Evolutionary conservation across 2,329 filamentous ascomycete species (phyloP).

Genomic region (Colletotrichum lini): DNA sequence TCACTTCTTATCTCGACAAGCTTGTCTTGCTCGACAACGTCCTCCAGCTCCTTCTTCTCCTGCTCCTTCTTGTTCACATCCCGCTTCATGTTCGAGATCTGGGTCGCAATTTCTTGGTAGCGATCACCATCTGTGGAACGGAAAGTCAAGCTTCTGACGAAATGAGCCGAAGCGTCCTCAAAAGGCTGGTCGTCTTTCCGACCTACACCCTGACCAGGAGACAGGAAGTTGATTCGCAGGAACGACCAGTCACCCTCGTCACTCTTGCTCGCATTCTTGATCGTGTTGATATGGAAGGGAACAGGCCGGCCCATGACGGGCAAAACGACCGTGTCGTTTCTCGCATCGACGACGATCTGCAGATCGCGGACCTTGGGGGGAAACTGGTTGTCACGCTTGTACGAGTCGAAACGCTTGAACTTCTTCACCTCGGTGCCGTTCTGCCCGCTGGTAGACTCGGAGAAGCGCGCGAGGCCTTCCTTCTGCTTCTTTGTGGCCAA

Average conservation of each 20-base stretch:
- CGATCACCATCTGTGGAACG: constrained; percentile 90
- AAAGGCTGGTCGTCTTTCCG: constrained; percentile 98
- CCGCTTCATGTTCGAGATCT: constrained; percentile 97
- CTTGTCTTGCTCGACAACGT: constrained; percentile 99
- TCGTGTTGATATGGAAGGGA: constrained; percentile 96
- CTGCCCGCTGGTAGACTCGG: constrained; percentile 85
- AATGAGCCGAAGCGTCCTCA: constrained; percentile 95
- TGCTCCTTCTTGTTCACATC: constrained; percentile 93
- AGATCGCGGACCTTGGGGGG: constrained; percentile 87
- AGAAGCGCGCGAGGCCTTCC: constrained; percentile 87
- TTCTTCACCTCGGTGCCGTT: constrained; percentile 97
- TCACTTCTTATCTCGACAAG: constrained; percentile 92
- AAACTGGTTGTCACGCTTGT: constrained; percentile 97
- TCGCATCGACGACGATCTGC: constrained; percentile 90
- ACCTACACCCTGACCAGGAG: constrained; percentile 96
- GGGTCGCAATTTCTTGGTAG: constrained; percentile 90
- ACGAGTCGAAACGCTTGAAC: constrained; percentile 99
- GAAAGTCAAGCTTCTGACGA: constrained; percentile 95
- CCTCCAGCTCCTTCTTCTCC: constrained; percentile 99
- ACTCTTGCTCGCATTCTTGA: constrained; percentile 99
- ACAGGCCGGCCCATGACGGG: constrained; percentile 98
- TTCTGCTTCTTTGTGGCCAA: constrained; percentile 88
- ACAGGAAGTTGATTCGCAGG: constrained; percentile 96
- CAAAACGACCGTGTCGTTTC: constrained; percentile 90
- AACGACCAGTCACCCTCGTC: constrained; percentile 96